Conservation (phyloP, 768 basidiomycete species). For the Trametes cingulata region DNA sequence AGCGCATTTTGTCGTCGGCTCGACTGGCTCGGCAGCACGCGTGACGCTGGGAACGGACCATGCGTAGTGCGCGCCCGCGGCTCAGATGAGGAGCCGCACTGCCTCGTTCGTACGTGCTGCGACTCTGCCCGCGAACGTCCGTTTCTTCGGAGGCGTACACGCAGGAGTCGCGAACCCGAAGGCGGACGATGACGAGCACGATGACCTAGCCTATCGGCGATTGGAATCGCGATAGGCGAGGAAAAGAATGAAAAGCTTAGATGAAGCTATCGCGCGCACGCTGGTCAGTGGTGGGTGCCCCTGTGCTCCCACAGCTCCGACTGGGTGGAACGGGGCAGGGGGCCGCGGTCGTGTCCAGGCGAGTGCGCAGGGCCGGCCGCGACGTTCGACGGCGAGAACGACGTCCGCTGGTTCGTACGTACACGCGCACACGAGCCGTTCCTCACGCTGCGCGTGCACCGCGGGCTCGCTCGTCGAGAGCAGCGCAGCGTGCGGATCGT, state of each 20-base stretch:
- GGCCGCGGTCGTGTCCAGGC: no score
- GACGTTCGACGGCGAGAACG: not conserved
- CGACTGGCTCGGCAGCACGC: not conserved
- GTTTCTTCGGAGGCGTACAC: not conserved
- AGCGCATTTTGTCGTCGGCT: not conserved
- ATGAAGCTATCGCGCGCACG: not conserved
- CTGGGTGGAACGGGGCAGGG: not conserved
- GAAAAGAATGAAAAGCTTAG: not conserved
- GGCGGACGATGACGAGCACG: constrained; percentile 8
- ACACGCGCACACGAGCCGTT: not conserved
- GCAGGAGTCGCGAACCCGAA: constrained; percentile 1
- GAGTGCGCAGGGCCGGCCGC: no score
- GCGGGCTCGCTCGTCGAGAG: not conserved
- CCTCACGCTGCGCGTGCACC: not conserved
- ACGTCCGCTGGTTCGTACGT: not conserved
- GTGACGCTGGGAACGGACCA: constrained; percentile 3
- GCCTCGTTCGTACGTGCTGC: not conserved
- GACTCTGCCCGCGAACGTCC: not conserved
- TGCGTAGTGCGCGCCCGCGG: not conserved
- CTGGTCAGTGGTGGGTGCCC: not conserved
- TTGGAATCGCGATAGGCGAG: constrained; percentile 20
- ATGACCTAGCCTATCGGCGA: constrained; percentile 12
- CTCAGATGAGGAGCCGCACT: not conserved
- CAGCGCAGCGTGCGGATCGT: constrained; percentile 5
- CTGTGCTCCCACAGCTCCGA: not conserved